A percentile compares a stretch with the other conserved stretches of the same genome.
phyloP scores from a whole-genome alignment of 352 stramenopile genomes.

The Phytophthora podocarpi region DNA sequence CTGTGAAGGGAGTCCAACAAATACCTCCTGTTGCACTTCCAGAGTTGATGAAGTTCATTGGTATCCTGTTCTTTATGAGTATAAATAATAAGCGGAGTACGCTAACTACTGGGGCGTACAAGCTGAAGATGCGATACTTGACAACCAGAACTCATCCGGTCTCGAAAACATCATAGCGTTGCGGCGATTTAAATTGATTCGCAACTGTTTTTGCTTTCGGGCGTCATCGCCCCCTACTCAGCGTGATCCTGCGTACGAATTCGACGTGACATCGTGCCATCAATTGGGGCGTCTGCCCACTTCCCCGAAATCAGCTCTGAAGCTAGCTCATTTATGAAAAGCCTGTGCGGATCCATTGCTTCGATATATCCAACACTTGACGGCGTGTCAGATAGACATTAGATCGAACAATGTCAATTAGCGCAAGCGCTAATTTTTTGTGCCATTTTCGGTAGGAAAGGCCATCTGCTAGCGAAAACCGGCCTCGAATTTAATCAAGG shows the following conservation, averaged over 20 bases:
- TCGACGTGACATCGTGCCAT: too few species aligned
- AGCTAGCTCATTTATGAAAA: too few species aligned
- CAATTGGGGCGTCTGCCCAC: too few species aligned
- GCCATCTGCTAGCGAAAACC: too few species aligned
- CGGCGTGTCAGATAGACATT: too few species aligned
- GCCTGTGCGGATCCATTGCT: too few species aligned
- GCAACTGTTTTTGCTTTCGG: conserved; percentile 5
- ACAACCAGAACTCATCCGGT: background rate
- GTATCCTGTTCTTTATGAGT: conserved; percentile 15
- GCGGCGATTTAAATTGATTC: conserved; percentile 13
- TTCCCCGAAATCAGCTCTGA: too few species aligned
- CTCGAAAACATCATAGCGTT: conserved; percentile 13
- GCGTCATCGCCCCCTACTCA: background rate
- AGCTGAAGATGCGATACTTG: conserved; percentile 15
- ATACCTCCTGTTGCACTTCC: background rate
- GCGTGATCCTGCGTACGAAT: conserved; percentile 23
- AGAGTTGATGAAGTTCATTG: conserved; percentile 19
- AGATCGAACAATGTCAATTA: too few species aligned
- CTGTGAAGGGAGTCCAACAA: background rate
- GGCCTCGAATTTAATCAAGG: too few species aligned
- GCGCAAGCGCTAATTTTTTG: too few species aligned
- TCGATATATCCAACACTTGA: too few species aligned
- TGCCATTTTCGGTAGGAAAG: too few species aligned
- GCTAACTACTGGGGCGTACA: background rate
- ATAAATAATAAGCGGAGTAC: conserved; percentile 11